Evolutionary conservation across 2,329 filamentous ascomycete genomes (phyloP), one percentile per base, ranked within the genome.

Genomic region (Coniochaeta sp.): DNA sequence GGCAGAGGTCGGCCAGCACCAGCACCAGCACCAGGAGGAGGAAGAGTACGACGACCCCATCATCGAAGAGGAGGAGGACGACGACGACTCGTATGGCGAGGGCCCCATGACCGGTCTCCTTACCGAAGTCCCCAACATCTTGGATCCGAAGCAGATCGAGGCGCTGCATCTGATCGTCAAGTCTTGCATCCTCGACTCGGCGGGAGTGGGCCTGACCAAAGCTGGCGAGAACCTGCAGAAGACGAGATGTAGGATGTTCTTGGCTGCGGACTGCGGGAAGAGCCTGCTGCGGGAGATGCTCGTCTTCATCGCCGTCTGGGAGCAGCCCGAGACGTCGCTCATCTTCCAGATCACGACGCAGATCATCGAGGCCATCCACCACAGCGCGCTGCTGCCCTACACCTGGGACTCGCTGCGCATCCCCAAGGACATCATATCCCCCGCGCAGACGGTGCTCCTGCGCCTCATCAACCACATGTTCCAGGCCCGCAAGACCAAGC

Each of bases 341-440:
- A 96, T 97, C 69, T 97, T 96, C 78, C 93, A 96, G 72, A 91
- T 97, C 72, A 97, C 96, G 73, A 89, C 92, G 52, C 93, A 97
- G 73, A 96, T 98, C 62, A 91, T 97, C 75, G 91, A 96, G 71
- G 91, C 93, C 0, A 90, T 97, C 55, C 86, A 97, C 57, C 89
- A 93, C 65, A 96, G 91, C 65, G 91, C 91, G 1, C 79, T 98
- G 30, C 88, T 97, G 71, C 93, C 93, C 0, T 96, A 95, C 70
- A 90, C 93, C 2, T 98, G 96, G 81, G 91, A 93, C 64, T 90
- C 91, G 34, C 88, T 98, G 66, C 84, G 91, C 55, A 96, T 96
- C 64, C 89, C 91, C 10, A 97, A 97, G 73, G 93, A 97, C 69
- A 96, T 97, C 62, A 96, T 97, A 58, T 96, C 92, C 12, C 93